A percentile compares a stretch with the other conserved stretches of the same genome.
Conservation (phyloP, 805 yeast species). For the Wickerhamiella bombiphila region DNA sequence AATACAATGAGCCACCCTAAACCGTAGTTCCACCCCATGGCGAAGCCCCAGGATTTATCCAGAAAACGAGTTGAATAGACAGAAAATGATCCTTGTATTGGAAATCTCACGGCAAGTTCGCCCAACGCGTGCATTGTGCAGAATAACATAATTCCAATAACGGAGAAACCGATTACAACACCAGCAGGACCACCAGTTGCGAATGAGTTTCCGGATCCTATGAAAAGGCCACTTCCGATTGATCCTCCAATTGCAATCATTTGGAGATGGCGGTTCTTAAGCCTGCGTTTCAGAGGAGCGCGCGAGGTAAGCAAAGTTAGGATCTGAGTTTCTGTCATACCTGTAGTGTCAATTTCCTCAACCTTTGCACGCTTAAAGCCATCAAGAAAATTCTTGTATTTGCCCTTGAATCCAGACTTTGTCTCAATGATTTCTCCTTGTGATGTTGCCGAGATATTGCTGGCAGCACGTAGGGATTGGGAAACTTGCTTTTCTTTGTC, state of each 20-base stretch:
- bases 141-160: conserved; percentile 51
- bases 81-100: conserved; percentile 42
- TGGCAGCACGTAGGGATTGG: too few relatives aligned
- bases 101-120: conserved; percentile 52
- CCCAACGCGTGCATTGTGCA: conserved; percentile 54
- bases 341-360: conserved; percentile 23
- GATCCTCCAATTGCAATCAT: conserved; percentile 78
- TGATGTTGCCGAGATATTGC: too few relatives aligned
- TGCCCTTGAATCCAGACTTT: too few relatives aligned
- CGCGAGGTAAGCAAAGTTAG: conserved; percentile 10
- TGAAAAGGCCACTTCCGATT: conserved; percentile 60
- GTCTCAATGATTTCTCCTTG: too few relatives aligned
- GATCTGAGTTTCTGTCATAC: conserved; percentile 22
- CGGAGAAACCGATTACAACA: conserved; percentile 41
- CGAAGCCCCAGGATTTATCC: conserved; percentile 49
- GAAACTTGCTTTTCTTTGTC: too few relatives aligned
- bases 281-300: conserved; percentile 24
- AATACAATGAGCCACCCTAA: conserved; percentile 45
- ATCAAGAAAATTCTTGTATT: conserved; percentile 22
- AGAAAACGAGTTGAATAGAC: conserved; percentile 42
- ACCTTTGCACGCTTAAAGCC: conserved; percentile 33
- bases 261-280: conserved; percentile 24
- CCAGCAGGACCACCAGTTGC: conserved; percentile 39
- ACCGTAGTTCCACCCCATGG: conserved; percentile 56
- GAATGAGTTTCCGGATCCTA: conserved; percentile 37